Evolutionary conservation across 1,284 basidiomycete species (phyloP).

Genomic region (Rhizoctonia solani): DNA sequence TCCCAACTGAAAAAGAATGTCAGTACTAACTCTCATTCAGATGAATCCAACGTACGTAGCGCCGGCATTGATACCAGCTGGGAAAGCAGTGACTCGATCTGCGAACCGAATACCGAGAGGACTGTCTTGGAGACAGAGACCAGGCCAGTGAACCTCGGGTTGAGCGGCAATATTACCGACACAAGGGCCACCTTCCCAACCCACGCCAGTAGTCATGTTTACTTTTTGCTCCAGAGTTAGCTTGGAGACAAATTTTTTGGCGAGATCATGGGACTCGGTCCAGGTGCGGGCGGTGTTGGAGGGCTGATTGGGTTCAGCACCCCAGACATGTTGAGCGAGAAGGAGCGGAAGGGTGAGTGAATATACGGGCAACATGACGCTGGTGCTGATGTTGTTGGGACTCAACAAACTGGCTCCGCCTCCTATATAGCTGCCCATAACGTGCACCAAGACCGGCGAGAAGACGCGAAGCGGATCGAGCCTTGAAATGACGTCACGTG

Average conservation of each 20-base stretch:
- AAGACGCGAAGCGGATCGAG: not conserved
- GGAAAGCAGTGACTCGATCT: slow-evolving; percentile 38
- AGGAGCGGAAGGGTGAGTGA: not conserved
- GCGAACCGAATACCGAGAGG: slow-evolving; percentile 37
- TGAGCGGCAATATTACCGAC: slow-evolving; percentile 37
- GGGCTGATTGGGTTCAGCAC: slow-evolving; percentile 27
- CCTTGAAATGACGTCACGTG: slow-evolving; percentile 12
- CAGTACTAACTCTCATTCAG: not conserved
- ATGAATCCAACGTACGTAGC: slow-evolving; percentile 30
- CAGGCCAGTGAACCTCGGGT: slow-evolving; percentile 29
- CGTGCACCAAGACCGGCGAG: not conserved
- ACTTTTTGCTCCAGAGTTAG: slow-evolving; percentile 39
- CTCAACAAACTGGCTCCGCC: not conserved
- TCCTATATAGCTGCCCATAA: not conserved
- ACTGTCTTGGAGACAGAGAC: slow-evolving; percentile 35
- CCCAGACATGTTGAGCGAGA: not conserved
- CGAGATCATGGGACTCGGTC: slow-evolving; percentile 16
- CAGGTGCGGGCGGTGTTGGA: slow-evolving; percentile 30
- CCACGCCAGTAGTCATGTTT: slow-evolving; percentile 37
- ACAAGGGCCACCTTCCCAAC: slow-evolving; percentile 35
- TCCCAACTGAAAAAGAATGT: slow-evolving; percentile 30
- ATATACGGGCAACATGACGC: not conserved
- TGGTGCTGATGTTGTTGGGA: not conserved
- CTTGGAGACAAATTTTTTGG: slow-evolving; percentile 23
- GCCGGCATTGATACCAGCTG: slow-evolving; percentile 38